These are phyloP conservation scores for Pythium brachiatum DNA, from an alignment of 352 stramenopile species.

Conservation along the genomic window DNA sequence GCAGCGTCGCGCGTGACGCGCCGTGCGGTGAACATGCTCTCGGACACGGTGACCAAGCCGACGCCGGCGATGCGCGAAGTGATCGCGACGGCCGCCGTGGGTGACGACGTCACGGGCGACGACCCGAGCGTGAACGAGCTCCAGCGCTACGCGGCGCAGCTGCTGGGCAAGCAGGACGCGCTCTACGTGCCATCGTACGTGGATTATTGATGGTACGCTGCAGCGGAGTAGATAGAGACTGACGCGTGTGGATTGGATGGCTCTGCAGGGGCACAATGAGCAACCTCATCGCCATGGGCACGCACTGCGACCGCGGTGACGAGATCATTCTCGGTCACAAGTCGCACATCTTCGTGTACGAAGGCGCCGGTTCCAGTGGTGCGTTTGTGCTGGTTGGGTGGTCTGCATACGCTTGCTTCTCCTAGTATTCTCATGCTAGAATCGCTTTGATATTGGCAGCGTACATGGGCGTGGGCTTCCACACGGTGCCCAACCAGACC, in stretches of 20 bases:
- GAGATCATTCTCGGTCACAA: conserved; percentile 95
- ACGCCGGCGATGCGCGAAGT: conserved; percentile 90
- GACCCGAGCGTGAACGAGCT: conserved; percentile 95
- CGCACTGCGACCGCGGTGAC: conserved; percentile 91
- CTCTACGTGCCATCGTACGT: conserved; percentile 95
- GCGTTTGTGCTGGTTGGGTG: conserved; percentile 13
- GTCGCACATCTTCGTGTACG: conserved; percentile 97
- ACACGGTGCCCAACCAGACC: conserved; percentile 78
- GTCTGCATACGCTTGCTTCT: too few relatives aligned
- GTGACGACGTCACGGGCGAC: conserved; percentile 71
- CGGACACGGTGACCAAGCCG: conserved; percentile 96
- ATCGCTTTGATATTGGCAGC: conserved; percentile 28
- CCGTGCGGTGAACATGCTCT: conserved; percentile 90
- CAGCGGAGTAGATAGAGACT: background rate
- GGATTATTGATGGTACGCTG: background rate
- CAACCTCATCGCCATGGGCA: conserved; percentile 95
- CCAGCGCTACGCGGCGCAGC: conserved; percentile 87
- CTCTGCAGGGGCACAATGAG: conserved; percentile 92
- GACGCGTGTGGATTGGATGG: background rate
- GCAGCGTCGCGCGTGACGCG: conserved; percentile 17
- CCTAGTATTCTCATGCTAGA: conserved; percentile 1
- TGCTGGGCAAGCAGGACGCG: conserved; percentile 93
- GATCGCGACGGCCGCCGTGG: conserved; percentile 77
- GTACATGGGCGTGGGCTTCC: conserved; percentile 89
- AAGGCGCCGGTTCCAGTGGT: conserved; percentile 90